Conservation (phyloP, 2,329 filamentous ascomycete species). For the Fusarium cyanostomum region DNA sequence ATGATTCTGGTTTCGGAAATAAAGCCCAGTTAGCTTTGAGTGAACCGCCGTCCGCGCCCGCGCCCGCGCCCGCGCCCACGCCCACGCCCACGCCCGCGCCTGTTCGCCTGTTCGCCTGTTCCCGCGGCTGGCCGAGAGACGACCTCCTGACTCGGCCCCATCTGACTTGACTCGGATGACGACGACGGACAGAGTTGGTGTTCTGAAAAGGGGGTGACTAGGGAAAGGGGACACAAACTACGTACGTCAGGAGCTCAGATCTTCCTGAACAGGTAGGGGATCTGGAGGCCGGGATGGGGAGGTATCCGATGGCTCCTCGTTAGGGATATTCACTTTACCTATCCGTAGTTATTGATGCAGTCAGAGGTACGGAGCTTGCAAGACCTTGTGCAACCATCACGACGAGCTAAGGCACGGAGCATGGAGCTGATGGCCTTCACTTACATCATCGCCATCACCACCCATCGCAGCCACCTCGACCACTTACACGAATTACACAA, state of each 20-base stretch:
- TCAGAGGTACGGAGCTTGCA: slow-evolving; percentile 20
- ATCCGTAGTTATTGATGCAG: not conserved
- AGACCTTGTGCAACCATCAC: slow-evolving; percentile 33
- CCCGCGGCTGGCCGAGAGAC: slow-evolving; percentile 35
- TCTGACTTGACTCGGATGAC: slow-evolving; percentile 45
- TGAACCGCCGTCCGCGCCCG: slow-evolving; percentile 11
- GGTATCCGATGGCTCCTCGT: slow-evolving; percentile 12
- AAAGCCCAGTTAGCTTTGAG: slow-evolving; percentile 6
- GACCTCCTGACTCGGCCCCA: slow-evolving; percentile 42
- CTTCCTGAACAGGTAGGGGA: slow-evolving; percentile 22
- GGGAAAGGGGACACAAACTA: slow-evolving; percentile 16
- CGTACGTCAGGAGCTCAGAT: slow-evolving; percentile 34
- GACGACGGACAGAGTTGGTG: slow-evolving; percentile 33
- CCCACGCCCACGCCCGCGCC: not conserved
- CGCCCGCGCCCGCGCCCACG: no score
- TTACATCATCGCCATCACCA: slow-evolving; percentile 36
- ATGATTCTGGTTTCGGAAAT: slow-evolving; percentile 16
- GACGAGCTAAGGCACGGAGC: slow-evolving; percentile 30
- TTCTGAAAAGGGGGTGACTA: slow-evolving; percentile 23
- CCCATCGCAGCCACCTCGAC: slow-evolving; percentile 23
- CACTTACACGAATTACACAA: slow-evolving; percentile 25
- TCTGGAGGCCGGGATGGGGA: slow-evolving; percentile 26
- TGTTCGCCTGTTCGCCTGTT: slow-evolving; percentile 3
- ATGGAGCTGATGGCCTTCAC: slow-evolving; percentile 33
- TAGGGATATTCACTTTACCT: not conserved